Evolutionary conservation across 2,329 filamentous ascomycete species (phyloP), one percentile per base, ranked within the genome.

Genomic region (Thielaviopsis ethacetica): DNA sequence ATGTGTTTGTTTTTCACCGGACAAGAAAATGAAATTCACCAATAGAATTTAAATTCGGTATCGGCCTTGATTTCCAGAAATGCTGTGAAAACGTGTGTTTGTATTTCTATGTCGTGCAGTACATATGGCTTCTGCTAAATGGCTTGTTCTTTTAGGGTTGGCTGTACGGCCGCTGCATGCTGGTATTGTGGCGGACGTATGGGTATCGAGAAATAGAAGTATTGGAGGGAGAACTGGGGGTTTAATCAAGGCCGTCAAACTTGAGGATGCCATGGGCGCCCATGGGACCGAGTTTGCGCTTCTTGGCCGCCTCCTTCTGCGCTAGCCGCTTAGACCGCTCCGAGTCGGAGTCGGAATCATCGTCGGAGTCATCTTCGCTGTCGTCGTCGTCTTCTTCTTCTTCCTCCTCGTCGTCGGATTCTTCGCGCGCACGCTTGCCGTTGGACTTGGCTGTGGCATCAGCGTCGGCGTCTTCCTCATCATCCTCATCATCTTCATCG

Each of bases 211-310:
- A 13, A 47, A 13, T 27, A 27, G 19, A 56, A 38, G 24, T 21
- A n/a, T 56, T 6, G 15, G 34, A 50, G 21, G 15, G 34, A 50
- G 21, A 19, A 47, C 27, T 15, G 24, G 15, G 44, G 9, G 41
- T 55, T 51, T 62, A 77, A 60, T 77, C 75, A 63, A 78, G 60
- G 7, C 72, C 75, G 13, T 75, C 72, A 61, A 79, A 77, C 5
- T 72, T 73, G 63, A 78, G 65, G n/a, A 79, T 70, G 54, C 76
- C 76, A 52, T 79, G 76, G 2, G 75, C 74, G 21, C 76, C 76
- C 68, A 73, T 74, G 13, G 75, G 73, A 2, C 76, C 76, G 5
- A 78, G 67, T 56, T 74, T 74, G 57, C 62, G 69, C 52, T 64
- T 70, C 62, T 74, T 72, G 3, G 67, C 66, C 65, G 60, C 60